phyloP scores from a whole-genome alignment of 257 asterid genomes.

The Solanum pennellii region DNA sequence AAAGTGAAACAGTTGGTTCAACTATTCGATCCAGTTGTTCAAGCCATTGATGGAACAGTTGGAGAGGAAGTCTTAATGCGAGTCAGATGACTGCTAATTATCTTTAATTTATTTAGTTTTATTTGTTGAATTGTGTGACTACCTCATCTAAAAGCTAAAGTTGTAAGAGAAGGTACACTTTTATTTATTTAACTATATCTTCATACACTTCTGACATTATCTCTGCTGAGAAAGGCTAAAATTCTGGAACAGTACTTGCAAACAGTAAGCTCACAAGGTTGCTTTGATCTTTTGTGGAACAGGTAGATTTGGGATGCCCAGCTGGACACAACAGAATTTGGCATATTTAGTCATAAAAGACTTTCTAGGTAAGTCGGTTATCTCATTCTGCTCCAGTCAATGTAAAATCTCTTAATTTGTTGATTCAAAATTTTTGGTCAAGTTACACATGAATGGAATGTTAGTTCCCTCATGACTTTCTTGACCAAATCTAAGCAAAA shows the following conservation, averaged over 20 bases:
- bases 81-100: conserved; percentile 20
- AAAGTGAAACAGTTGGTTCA: conserved; percentile 62
- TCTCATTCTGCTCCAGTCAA: background rate
- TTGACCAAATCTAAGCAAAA: background rate
- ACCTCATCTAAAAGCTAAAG: background rate
- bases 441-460: background rate
- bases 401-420: background rate
- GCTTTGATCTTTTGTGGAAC: conserved; percentile 4
- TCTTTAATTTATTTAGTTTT: background rate
- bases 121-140: background rate
- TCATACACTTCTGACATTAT: background rate
- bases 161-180: background rate
- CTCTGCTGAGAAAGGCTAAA: background rate
- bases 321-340: conserved; percentile 54
- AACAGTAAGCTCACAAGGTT: background rate
- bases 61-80: conserved; percentile 91
- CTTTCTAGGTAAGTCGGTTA: conserved; percentile 26
- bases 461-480: background rate
- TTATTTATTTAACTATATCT: background rate
- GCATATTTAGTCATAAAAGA: conserved; percentile 70
- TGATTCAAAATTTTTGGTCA: background rate
- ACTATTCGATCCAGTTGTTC: conserved; percentile 65
- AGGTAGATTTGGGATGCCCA: conserved; percentile 80
- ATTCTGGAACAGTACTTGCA: background rate
- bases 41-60: conserved; percentile 41